These are phyloP conservation scores for Malassezia pachydermatis DNA, from an alignment of 1,284 basidiomycete genomes.

Conservation along the genomic window DNA sequence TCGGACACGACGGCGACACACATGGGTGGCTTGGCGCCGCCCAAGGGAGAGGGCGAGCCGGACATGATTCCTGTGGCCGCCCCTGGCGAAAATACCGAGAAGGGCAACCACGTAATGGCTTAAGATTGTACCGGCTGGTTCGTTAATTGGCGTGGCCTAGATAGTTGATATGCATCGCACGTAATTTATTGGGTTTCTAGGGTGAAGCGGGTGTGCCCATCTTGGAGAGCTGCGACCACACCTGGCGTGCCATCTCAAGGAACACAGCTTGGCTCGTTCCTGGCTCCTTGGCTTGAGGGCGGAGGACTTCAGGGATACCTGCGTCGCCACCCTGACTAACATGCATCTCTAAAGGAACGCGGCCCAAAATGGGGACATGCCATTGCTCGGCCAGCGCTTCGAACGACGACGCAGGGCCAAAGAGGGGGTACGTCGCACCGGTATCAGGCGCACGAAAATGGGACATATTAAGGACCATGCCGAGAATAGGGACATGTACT, in stretches of 20 bases:
- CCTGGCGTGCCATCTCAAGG: slow-evolving; percentile 21
- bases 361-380: slow-evolving; percentile 63
- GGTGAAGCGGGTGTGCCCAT: too few relatives aligned
- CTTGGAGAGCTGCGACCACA: slow-evolving; percentile 19
- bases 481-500: slow-evolving; percentile 78
- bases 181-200: too few relatives aligned
- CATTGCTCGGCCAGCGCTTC: slow-evolving; percentile 58
- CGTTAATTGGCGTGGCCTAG: too few relatives aligned
- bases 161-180: too few relatives aligned
- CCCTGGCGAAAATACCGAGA: too few relatives aligned
- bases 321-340: slow-evolving; percentile 68
- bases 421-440: slow-evolving; percentile 62
- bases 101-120: too few relatives aligned
- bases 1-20: too few relatives aligned
- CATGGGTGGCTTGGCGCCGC: too few relatives aligned
- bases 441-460: slow-evolving; percentile 77
- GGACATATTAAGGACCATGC: slow-evolving; percentile 80
- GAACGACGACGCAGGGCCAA: slow-evolving; percentile 65
- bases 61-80: too few relatives aligned
- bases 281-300: slow-evolving; percentile 27
- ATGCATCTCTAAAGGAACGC: slow-evolving; percentile 68
- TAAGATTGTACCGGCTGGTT: too few relatives aligned
- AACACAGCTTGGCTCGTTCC: slow-evolving; percentile 21
- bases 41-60: too few relatives aligned
- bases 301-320: slow-evolving; percentile 55